phyloP scores from a whole-genome alignment of 352 stramenopile genomes.

The Phytophthora capsici region DNA sequence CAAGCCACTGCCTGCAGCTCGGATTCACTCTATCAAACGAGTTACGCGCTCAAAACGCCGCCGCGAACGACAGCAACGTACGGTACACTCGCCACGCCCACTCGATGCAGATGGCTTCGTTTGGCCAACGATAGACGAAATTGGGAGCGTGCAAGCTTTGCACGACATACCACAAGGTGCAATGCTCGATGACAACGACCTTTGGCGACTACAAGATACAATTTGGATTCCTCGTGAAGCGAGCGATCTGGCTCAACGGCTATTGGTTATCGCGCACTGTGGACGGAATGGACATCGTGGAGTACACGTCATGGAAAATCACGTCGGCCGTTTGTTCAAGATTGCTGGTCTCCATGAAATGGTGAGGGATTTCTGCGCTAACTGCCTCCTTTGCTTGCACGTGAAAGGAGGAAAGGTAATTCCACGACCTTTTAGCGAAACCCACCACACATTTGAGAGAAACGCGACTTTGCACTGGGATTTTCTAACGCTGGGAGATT shows the following conservation, averaged over 20 bases:
- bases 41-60: background rate
- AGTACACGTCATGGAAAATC: conserved; percentile 14
- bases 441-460: conserved; percentile 9
- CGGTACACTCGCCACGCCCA: background rate
- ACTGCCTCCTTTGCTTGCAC: conserved; percentile 7
- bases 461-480: conserved; percentile 16
- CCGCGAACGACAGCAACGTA: too few species aligned
- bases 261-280: conserved; percentile 8
- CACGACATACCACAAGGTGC: background rate
- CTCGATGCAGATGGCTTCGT: conserved; percentile 5
- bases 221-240: conserved; percentile 7
- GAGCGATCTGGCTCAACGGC: background rate
- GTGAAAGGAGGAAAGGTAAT: background rate
- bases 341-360: conserved; percentile 2
- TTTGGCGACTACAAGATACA: conserved; percentile 1
- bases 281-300: conserved; percentile 6
- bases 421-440: conserved; percentile 10
- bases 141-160: conserved; percentile 1
- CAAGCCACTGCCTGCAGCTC: background rate
- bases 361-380: background rate
- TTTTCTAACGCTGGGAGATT: conserved; percentile 11
- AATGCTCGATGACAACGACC: background rate
- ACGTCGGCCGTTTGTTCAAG: conserved; percentile 4
- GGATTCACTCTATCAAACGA: background rate
- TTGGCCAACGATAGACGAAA: conserved; percentile 4